Base-by-base conservation (phyloP, 2,329 filamentous ascomycete genomes). In the Colletotrichum sidae region DNA sequence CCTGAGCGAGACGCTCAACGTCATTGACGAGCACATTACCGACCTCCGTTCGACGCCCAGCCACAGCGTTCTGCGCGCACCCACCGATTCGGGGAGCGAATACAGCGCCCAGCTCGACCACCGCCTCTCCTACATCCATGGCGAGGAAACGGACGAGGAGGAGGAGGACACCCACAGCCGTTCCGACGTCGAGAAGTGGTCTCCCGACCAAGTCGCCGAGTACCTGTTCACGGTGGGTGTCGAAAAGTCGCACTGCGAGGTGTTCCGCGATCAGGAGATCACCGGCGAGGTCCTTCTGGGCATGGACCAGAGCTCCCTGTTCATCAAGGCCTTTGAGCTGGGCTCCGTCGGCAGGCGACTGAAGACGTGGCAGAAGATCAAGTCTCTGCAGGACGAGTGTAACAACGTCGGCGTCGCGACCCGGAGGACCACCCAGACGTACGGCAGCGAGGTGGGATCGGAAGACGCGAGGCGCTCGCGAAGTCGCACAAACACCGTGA, bases 311-410 rank as follows among this genome's bases (percentile, higher is more conserved):
- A 92, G 93, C 62, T 96, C 96, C 44, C 84, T 98, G 13, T 97
- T 97, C 76, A 90, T 98, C 81, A 97, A 97, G 75, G 94, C 96
- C 51, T 97, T 97, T 72, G 93, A 97, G 70, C 84, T 98, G 70
- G 95, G 95, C 15, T 93, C 94, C 3, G 94, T 98, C 70, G 95
- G 95, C 8, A 87, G 93, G 62, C 87, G 95, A 67, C 80, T 98
- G 67, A 96, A 96, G 77, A 97, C 94, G 2, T 98, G 95, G 95
- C 93, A 97, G 78, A 97, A 96, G 78, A 94, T 98, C 77, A 97
- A 97, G 78, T 84, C 88, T 4, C 85, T 98, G 68, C 95, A 98
- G 75, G 92, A 97, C 72, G 93, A 97, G 76, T 90, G 96, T 46
- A 90, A 87, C 68, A 85, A 86, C 49, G 78, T 77, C 38, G 78